Conservation (phyloP, 352 stramenopile genomes). For the Phytophthora citrophthora region DNA sequence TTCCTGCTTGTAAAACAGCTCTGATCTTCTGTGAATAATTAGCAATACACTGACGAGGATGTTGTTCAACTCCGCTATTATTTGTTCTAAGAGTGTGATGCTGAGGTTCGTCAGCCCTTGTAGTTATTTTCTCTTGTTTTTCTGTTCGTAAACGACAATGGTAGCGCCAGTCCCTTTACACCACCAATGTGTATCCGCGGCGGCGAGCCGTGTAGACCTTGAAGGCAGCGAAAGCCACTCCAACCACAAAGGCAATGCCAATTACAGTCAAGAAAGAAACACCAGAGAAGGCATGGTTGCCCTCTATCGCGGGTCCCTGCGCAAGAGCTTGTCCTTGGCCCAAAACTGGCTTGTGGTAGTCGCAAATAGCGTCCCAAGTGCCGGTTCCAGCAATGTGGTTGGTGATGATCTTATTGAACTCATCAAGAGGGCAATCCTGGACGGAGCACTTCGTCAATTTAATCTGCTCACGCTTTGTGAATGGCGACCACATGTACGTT, state of each 20-base stretch:
- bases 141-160: neutral
- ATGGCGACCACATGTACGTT: conserved; percentile 81
- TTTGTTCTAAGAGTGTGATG: conserved; percentile 20
- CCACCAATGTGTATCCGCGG: conserved; percentile 54
- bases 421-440: conserved; percentile 68
- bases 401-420: conserved; percentile 80
- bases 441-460: conserved; percentile 81
- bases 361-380: conserved; percentile 85
- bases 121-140: conserved; percentile 17
- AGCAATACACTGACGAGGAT: no score
- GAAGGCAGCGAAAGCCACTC: conserved; percentile 56
- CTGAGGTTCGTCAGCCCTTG: conserved; percentile 3
- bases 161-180: conserved; percentile 18
- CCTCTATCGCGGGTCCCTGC: conserved; percentile 11
- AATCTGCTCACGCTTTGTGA: conserved; percentile 68
- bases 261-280: conserved; percentile 52
- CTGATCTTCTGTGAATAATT: no score
- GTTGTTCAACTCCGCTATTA: neutral
- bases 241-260: conserved; percentile 46
- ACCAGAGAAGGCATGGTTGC: conserved; percentile 19
- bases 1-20: neutral
- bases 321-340: conserved; percentile 23
- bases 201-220: conserved; percentile 63
- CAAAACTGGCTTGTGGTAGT: conserved; percentile 51
- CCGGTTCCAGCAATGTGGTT: conserved; percentile 70